Base-by-base conservation (phyloP, 371 early-diverging fungal genomes). In the Mortierella sp. region DNA sequence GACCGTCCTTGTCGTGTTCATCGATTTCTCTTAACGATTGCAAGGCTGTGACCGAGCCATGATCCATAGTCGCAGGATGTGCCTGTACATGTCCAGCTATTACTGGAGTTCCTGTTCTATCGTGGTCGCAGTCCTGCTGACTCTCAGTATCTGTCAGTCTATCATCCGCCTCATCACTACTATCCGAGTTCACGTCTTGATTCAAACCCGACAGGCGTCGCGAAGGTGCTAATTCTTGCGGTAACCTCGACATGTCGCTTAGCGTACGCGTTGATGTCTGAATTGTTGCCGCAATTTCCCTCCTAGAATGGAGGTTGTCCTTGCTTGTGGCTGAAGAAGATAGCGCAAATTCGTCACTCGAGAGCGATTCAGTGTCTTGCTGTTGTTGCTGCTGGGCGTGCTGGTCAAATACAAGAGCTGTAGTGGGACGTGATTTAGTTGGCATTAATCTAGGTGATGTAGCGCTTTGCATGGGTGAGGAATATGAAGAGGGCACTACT, bases 361-460 rank as follows among this genome's bases (percentile, higher is more conserved):
- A 73, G 22, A 73, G 67, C 1, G 74, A 79, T 22, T 79, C 79
- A 26, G 66, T 68, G 40, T 77, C 77, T 22, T 76, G 69, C 37
- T 66, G 72, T 32, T 51, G 60, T 56, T 45, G 70, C 34, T 64
- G 58, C n/a, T 67, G 66, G 0, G 64, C 43, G 34, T 51, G 74
- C 22, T 75, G 75, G 47, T 68, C 72, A 60, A 80, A 68, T 34
- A 71, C 72, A 1, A 80, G 55, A 26, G 81, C 75, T 0, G 81
- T 80, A 6, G 81, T 80, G 2, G 81, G 81, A 59, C 68, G 32
- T 12, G 81, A 70, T 58, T 80, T 80, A 31, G 81, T 9, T 0
- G 81, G 81, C 75, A 80, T 80, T 47, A 80, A 58, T 29, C 81
- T 66, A 31, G 81, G 81, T 13, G 81, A 80, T n/a, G 75, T 80